A percentile compares a stretch with the other conserved stretches of the same genome.
phyloP scores from a whole-genome alignment of 2,329 filamentous ascomycete species.

The Cladosporium oxysporum region DNA sequence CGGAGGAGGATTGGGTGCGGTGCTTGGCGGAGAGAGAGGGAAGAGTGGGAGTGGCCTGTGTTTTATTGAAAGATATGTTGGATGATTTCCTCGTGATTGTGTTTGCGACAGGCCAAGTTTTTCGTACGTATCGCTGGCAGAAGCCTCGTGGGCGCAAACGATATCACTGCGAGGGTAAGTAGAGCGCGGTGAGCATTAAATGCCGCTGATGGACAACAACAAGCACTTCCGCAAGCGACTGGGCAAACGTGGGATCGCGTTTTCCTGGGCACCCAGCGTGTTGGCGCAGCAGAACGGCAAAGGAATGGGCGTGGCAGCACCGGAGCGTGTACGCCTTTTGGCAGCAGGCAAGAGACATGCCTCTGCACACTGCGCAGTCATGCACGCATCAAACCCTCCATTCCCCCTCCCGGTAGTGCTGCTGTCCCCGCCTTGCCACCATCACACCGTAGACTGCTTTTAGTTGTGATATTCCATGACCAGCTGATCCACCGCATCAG shows the following conservation, averaged over 20 bases:
- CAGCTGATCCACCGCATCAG: neutral
- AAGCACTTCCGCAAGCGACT: conserved; percentile 15
- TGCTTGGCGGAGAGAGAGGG: neutral
- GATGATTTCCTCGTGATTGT: neutral
- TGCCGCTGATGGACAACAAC: neutral
- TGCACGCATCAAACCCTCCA: neutral
- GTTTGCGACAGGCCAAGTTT: neutral
- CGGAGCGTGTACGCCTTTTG: neutral
- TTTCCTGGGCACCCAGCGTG: neutral
- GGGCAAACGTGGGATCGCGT: conserved; percentile 10
- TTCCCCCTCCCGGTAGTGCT: neutral
- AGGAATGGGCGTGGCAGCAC: neutral
- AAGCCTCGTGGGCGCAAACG: neutral
- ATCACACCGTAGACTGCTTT: neutral
- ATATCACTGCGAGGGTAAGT: neutral
- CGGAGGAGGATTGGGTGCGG: neutral
- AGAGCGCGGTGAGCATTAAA: neutral
- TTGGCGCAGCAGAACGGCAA: conserved; percentile 5
- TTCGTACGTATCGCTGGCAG: neutral
- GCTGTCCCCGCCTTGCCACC: neutral
- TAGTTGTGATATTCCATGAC: neutral
- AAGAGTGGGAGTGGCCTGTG: neutral
- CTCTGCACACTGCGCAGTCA: neutral
- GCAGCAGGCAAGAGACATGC: neutral
- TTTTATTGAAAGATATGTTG: neutral